Base-by-base conservation (phyloP, 2,329 filamentous ascomycete species). In the Pseudofabraea citricarpa region DNA sequence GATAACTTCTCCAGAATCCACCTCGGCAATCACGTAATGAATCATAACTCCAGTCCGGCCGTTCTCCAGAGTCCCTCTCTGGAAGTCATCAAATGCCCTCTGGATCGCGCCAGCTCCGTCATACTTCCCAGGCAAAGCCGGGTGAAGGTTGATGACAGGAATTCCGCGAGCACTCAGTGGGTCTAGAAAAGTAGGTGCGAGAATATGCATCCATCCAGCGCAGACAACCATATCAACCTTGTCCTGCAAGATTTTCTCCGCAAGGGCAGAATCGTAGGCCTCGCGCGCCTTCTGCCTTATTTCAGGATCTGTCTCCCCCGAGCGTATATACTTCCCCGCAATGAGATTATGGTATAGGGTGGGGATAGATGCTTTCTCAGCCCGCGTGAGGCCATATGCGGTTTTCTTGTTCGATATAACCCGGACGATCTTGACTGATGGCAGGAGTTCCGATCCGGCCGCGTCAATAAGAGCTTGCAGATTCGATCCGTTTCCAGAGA, bases 31-130 rank as follows among this genome's bases (percentile, higher is more conserved):
- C 36, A 95, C 89, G 64, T 90, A 84, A 67, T 95, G 90, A 13
- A 89, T 81, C 90, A 95, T 95, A 42, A 94, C 83, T 1, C 90
- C 90, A 0, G 79, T 90, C 51, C 74, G 75, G 51, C 75, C 75
- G 52, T 85, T 74, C 56, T 82, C 77, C 8, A 88, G 75, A 50
- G 75, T 76, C 5, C 77, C 75, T 2, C 66, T 68, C 59, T 81
- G 65, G 60, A 86, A 90, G 45, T 87, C 88, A 36, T 78, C 73
- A 65, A 81, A 89, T 3, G 90, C 88, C 19, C 87, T 74, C 55
- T 85, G 79, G 55, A 95, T 94, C 13, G 89, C 90, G 52, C 76
- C 69, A 29, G 81, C 79, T 4, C 90, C 90, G 53, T 90, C 85
- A 60, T 89, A 90, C 54, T 81, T 74, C 56, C 85, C 85, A 58